These are phyloP conservation scores for Termitomyces sp. DNA, from an alignment of 768 basidiomycete genomes.

Conservation along the genomic window DNA sequence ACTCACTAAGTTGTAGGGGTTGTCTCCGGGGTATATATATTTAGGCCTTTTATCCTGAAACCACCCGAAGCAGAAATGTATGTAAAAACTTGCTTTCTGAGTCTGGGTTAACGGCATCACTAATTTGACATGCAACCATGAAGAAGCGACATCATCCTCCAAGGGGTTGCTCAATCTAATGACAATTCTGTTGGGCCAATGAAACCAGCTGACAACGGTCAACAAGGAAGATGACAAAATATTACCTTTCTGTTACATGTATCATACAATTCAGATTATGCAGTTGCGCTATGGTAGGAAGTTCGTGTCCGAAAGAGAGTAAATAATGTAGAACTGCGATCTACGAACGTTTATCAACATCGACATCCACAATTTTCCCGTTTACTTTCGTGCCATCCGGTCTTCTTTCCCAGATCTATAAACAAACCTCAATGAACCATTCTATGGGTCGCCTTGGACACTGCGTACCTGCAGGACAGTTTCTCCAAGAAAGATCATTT, in stretches of 20 bases:
- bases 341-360: constrained; percentile 15
- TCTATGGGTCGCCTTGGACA: neutral
- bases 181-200: neutral
- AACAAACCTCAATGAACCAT: constrained; percentile 9
- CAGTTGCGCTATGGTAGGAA: neutral
- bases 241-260: neutral
- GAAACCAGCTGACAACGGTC: neutral
- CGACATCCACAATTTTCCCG: constrained; percentile 25
- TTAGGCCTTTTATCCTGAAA: constrained; percentile 41
- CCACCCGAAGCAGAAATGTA: constrained; percentile 11
- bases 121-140: constrained; percentile 3
- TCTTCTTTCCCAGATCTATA: constrained; percentile 63
- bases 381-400: constrained; percentile 20
- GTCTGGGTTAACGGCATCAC: neutral
- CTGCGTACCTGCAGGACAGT: constrained; percentile 81
- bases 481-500: constrained; percentile 97
- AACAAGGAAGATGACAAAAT: neutral
- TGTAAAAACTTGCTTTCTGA: neutral
- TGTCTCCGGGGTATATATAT: constrained; percentile 60
- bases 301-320: neutral
- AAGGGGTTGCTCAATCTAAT: neutral
- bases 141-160: constrained; percentile 2
- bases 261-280: no score
- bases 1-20: constrained; percentile 34
- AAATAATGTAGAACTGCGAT: neutral